These are phyloP conservation scores for Ligustrum vulgare DNA, from an alignment of 257 asterid species.

Conservation along the genomic window DNA sequence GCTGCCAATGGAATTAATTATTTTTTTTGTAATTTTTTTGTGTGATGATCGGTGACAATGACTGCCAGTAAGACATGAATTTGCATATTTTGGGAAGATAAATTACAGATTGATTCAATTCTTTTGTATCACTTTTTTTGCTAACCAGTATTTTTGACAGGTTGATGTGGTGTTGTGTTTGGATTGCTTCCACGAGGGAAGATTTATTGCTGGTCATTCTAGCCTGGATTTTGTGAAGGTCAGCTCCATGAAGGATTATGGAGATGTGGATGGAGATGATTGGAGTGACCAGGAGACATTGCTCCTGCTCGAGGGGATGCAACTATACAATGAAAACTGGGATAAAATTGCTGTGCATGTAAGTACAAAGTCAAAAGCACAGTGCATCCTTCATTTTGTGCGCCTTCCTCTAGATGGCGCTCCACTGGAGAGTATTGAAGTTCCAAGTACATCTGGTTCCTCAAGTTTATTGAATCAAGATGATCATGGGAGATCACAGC, in stretches of 20 bases:
- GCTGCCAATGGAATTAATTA: neutral
- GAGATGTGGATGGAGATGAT: conserved; percentile 71
- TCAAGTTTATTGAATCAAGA: conserved; percentile 24
- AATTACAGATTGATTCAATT: neutral
- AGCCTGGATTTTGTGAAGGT: conserved; percentile 82
- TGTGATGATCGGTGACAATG: neutral
- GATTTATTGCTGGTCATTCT: conserved; percentile 84
- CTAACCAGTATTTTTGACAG: conserved; percentile 44
- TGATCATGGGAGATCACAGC: conserved; percentile 23
- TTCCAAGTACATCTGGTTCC: conserved; percentile 30
- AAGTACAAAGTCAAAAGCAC: conserved; percentile 57
- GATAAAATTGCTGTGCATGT: conserved; percentile 50
- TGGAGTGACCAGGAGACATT: conserved; percentile 92
- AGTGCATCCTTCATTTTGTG: conserved; percentile 55
- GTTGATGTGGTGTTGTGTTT: conserved; percentile 68
- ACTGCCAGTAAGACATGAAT: neutral
- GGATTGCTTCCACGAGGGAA: conserved; percentile 90
- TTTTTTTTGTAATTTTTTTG: neutral
- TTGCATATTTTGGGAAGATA: neutral
- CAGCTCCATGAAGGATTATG: conserved; percentile 57
- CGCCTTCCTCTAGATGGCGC: conserved; percentile 50
- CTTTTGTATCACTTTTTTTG: neutral
- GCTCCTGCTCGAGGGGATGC: conserved; percentile 86
- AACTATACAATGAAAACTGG: conserved; percentile 72
- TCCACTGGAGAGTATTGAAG: conserved; percentile 41